phyloP scores from a whole-genome alignment of 1,139 yeast genomes.

The Geotrichum candidum region DNA sequence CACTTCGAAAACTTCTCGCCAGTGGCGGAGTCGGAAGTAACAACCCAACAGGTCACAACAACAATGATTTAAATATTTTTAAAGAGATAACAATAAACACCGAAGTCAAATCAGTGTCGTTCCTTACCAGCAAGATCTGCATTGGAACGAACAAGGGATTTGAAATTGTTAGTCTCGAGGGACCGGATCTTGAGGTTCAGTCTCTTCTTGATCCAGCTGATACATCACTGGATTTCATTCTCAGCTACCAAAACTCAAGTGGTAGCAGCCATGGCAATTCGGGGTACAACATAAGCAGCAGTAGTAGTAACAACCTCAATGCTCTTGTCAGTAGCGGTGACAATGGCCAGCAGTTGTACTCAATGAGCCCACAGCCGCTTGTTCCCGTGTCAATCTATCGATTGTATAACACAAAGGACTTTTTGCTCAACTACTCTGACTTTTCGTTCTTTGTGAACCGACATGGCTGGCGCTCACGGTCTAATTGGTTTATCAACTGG shows the following conservation, averaged over 20 bases:
- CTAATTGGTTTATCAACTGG: conserved; percentile 94
- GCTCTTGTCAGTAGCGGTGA: neutral
- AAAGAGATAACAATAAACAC: conserved; percentile 76
- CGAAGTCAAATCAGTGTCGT: conserved; percentile 88
- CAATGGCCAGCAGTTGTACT: neutral
- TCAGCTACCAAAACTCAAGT: conserved; percentile 26
- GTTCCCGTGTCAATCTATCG: conserved; percentile 90
- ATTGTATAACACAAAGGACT: conserved; percentile 62
- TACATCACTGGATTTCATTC: conserved; percentile 90
- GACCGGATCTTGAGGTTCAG: conserved; percentile 66
- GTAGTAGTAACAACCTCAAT: neutral
- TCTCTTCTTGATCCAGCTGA: conserved; percentile 90
- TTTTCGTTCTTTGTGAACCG: conserved; percentile 90
- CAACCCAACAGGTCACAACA: conserved; percentile 22
- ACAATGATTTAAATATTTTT: conserved; percentile 49
- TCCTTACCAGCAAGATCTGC: conserved; percentile 79
- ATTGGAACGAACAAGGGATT: conserved; percentile 95
- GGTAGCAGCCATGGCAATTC: neutral
- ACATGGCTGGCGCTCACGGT: conserved; percentile 93
- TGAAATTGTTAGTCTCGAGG: conserved; percentile 66
- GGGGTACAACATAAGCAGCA: neutral
- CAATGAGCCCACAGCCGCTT: conserved; percentile 64
- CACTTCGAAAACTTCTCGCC: conserved; percentile 45
- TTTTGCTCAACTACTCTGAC: conserved; percentile 80
- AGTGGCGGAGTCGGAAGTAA: conserved; percentile 32